These are phyloP conservation scores for Exutisphaerella laricina DNA, from an alignment of 2,329 filamentous ascomycete genomes.

Conservation along the genomic window DNA sequence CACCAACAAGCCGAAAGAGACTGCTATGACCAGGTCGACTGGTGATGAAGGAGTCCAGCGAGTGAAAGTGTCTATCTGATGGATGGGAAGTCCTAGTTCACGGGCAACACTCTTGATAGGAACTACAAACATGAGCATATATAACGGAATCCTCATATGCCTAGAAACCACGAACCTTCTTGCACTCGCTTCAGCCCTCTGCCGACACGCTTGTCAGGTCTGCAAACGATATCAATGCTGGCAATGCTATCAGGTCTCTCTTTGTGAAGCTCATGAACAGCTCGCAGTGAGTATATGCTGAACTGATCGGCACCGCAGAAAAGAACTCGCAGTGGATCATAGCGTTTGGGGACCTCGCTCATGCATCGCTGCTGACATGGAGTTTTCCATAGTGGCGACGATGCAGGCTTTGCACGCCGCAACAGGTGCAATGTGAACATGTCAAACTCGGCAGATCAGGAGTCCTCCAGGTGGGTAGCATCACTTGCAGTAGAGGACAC, in stretches of 20 bases:
- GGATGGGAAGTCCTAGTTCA: slow-evolving; percentile 59
- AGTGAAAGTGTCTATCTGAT: slow-evolving; percentile 76
- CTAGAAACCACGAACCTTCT: slow-evolving; percentile 52
- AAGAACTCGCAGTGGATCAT: slow-evolving; percentile 67
- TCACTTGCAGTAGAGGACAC: background rate
- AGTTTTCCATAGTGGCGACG: background rate
- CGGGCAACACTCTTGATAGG: slow-evolving; percentile 65
- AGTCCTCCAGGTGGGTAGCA: background rate
- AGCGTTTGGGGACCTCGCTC: background rate
- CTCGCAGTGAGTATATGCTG: slow-evolving; percentile 69
- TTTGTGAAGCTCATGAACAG: slow-evolving; percentile 53
- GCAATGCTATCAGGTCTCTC: slow-evolving; percentile 49
- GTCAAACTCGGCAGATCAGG: background rate
- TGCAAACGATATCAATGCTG: slow-evolving; percentile 80
- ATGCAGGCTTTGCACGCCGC: background rate
- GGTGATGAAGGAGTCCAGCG: slow-evolving; percentile 64
- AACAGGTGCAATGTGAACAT: background rate
- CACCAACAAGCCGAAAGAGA: slow-evolving; percentile 90
- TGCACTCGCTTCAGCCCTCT: slow-evolving; percentile 58
- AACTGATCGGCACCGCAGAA: slow-evolving; percentile 95
- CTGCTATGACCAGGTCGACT: slow-evolving; percentile 74
- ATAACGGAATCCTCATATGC: background rate
- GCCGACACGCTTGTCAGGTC: slow-evolving; percentile 71
- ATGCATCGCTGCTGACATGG: background rate
- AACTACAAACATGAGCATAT: slow-evolving; percentile 5